A percentile compares a stretch with the other conserved stretches of the same genome.
phyloP scores from a whole-genome alignment of 768 basidiomycete genomes.

The Tulasnella sp. region DNA sequence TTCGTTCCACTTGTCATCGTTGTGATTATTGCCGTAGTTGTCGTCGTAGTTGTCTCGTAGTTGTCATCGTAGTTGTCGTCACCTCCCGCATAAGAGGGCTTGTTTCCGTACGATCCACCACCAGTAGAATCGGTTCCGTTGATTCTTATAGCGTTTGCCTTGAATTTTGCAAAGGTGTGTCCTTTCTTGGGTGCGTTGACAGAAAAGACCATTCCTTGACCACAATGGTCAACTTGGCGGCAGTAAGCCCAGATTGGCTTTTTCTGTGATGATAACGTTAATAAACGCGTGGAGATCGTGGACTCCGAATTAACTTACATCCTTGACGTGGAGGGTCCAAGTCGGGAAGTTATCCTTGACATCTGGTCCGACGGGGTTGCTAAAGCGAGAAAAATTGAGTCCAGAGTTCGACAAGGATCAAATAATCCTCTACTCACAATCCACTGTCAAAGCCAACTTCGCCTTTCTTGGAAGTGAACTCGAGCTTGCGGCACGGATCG shows the following conservation, averaged over 20 bases:
- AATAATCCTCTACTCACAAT: slow-evolving; percentile 3
- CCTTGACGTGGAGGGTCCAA: slow-evolving; percentile 15
- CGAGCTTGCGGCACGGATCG: slow-evolving; percentile 1
- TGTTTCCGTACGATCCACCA: no score
- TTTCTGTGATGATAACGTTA: background rate
- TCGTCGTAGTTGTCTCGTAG: no score
- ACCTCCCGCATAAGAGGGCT: no score
- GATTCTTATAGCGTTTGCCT: no score
- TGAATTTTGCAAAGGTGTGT: slow-evolving; percentile 14
- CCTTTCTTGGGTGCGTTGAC: slow-evolving; percentile 16
- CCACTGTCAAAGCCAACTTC: slow-evolving; percentile 16
- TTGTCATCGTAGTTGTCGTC: no score
- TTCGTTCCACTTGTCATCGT: no score
- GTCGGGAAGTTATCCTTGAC: slow-evolving; percentile 2
- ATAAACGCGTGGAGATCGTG: background rate
- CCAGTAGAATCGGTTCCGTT: no score
- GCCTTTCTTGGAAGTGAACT: background rate
- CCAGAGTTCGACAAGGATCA: background rate
- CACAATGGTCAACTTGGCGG: slow-evolving; percentile 17
- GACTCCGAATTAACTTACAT: slow-evolving; percentile 5
- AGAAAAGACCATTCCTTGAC: slow-evolving; percentile 17
- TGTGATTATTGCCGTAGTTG: no score
- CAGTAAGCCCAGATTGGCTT: slow-evolving; percentile 13
- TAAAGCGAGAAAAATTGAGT: background rate
- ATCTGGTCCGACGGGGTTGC: slow-evolving; percentile 12